Evolutionary conservation across 148 eudicot genomes (phyloP), one percentile per base, ranked within the genome.

Genomic region (Fagopyrum homotropicum): DNA sequence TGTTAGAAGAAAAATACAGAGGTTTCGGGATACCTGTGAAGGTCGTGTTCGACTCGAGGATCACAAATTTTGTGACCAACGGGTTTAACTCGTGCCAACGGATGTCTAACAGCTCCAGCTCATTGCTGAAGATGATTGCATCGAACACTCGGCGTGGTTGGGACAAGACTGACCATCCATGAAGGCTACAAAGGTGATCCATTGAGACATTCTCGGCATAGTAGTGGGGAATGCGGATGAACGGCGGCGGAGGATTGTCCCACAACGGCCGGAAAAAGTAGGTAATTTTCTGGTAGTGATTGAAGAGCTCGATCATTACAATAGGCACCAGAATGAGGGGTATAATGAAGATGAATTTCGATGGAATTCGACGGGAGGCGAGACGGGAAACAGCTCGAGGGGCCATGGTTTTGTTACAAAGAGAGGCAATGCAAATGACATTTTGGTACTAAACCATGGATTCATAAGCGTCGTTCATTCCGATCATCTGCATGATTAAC

Each of bases 21-120:
- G 97, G 95, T 64, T 93, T 93, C n/a, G 85, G 88, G 75, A 83
- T 83, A 19, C 98, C 95, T 0, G 98, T 93, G 82, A 93, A 93
- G 43, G 98, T 93, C 35, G 93, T 89, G 77, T 91, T 87, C 44
- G 95, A 81, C 80, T 93, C 98, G 44, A 93, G 75, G 73, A 93
- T 83, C 51, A 93, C 85, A 35, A 93, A 89, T 75, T 94, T 91
- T 4, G 97, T 86, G 45, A 94, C 80, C 26, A 86, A 83, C n/a
- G 96, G 91, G 26, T 84, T 26, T 15, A 94, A 88, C 81, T 90
- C 97, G 2, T 81, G 88, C 98, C 97, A 93, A 56, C 98, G 78
- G 17, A 93, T 89, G 75, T 93, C 97, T 0, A 93, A 89, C 79
- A 93, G 72, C 76, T 93, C 98, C 2, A 93, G 84, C 85, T 93